These are phyloP conservation scores for Aspergillus sp. DNA, from an alignment of 2,329 filamentous ascomycete genomes.

Conservation along the genomic window DNA sequence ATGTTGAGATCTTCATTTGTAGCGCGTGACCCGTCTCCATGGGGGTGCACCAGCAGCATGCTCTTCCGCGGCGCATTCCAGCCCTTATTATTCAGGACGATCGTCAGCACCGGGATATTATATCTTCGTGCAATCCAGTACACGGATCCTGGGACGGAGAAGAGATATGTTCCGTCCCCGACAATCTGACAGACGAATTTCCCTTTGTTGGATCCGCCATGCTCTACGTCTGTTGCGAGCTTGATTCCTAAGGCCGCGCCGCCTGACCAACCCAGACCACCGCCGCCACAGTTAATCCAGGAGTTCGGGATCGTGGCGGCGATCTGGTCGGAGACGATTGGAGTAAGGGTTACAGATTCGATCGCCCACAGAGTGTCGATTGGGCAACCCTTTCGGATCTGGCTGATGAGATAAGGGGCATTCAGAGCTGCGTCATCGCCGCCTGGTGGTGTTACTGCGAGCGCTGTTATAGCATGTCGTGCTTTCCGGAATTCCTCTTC, in stretches of 20 bases:
- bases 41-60: slow-evolving; percentile 64
- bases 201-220: slow-evolving; percentile 52
- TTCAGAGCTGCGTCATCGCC: slow-evolving; percentile 63
- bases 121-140: slow-evolving; percentile 70
- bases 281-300: slow-evolving; percentile 80
- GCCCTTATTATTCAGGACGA: slow-evolving; percentile 69
- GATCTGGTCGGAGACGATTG: slow-evolving; percentile 68
- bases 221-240: slow-evolving; percentile 60
- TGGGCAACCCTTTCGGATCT: slow-evolving; percentile 59
- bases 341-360: slow-evolving; percentile 74
- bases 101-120: slow-evolving; percentile 64
- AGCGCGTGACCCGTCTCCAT: slow-evolving; percentile 61
- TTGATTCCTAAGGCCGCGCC: slow-evolving; percentile 76
- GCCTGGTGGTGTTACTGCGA: slow-evolving; percentile 54
- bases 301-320: slow-evolving; percentile 66
- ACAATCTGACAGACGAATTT: slow-evolving; percentile 65
- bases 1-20: slow-evolving; percentile 67
- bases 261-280: slow-evolving; percentile 78
- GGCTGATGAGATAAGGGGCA: slow-evolving; percentile 58
- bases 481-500: slow-evolving; percentile 59
- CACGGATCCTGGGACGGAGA: slow-evolving; percentile 63
- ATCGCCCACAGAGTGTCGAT: slow-evolving; percentile 71
- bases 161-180: slow-evolving; percentile 67
- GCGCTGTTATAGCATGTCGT: slow-evolving; percentile 51
- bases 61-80: slow-evolving; percentile 67